These are phyloP conservation scores for Pythium brachiatum DNA, from an alignment of 352 stramenopile species.

Conservation along the genomic window DNA sequence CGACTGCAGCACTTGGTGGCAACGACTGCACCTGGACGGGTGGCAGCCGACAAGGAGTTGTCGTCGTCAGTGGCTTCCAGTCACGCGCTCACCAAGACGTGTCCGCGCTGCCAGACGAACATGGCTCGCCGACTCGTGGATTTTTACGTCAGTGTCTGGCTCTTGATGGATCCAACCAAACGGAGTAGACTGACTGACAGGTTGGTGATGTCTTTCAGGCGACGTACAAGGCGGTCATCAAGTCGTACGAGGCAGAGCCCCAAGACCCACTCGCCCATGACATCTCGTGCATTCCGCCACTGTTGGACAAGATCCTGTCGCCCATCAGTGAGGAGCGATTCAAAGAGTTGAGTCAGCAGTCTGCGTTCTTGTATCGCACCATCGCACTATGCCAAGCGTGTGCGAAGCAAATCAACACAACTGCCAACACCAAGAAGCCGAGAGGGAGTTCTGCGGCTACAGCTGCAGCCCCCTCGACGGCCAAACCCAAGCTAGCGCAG, in stretches of 20 bases:
- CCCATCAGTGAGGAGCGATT: conserved; percentile 19
- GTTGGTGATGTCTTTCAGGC: neutral
- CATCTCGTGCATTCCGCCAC: conserved; percentile 10
- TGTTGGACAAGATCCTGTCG: conserved; percentile 12
- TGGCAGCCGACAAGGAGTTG: neutral
- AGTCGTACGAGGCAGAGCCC: conserved; percentile 2
- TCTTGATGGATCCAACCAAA: too few species aligned
- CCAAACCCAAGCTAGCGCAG: too few species aligned
- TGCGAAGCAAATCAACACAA: conserved; percentile 15
- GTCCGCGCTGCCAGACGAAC: conserved; percentile 4
- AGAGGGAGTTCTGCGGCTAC: neutral
- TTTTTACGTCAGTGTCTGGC: conserved; percentile 15
- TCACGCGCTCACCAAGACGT: conserved; percentile 1
- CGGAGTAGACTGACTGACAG: too few species aligned
- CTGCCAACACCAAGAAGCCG: conserved; percentile 3
- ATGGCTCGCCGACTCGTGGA: conserved; percentile 4
- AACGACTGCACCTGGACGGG: neutral
- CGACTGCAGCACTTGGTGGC: conserved; percentile 17
- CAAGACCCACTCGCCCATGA: neutral
- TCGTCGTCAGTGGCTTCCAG: neutral
- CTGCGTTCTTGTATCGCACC: conserved; percentile 21
- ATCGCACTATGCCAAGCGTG: conserved; percentile 20
- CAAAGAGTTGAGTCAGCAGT: conserved; percentile 7
- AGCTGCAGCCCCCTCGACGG: too few species aligned
- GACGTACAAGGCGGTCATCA: conserved; percentile 21